These are phyloP conservation scores for Hypoxylon crocopeplum DNA, from an alignment of 495 filamentous ascomycete genomes.

Conservation along the genomic window DNA sequence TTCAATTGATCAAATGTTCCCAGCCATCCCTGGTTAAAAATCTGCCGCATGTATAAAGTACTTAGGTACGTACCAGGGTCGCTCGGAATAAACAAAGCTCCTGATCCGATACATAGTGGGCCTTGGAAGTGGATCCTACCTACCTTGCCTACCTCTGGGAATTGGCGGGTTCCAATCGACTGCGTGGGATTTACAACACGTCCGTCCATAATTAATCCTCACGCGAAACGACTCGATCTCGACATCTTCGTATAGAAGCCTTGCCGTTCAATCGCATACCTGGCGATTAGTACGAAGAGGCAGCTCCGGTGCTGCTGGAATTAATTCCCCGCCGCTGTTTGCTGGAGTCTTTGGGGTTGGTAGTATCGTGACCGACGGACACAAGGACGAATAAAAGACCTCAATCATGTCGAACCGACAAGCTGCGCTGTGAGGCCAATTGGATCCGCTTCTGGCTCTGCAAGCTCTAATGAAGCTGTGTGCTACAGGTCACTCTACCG, in stretches of 20 bases:
- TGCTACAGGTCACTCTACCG: slow-evolving; percentile 87
- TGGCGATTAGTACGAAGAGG: too few species aligned
- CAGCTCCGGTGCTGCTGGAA: slow-evolving; percentile 1
- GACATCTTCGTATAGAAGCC: too few species aligned
- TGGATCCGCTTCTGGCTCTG: not conserved
- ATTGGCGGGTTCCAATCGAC: slow-evolving; percentile 31
- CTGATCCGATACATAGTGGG: slow-evolving; percentile 4
- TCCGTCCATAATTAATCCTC: slow-evolving; percentile 4
- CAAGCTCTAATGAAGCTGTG: slow-evolving; percentile 20
- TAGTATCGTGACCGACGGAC: slow-evolving; percentile 8
- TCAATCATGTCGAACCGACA: slow-evolving; percentile 55
- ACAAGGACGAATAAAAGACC: slow-evolving; percentile 17
- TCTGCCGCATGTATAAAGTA: not conserved
- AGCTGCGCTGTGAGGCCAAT: slow-evolving; percentile 53
- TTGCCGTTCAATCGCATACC: too few species aligned
- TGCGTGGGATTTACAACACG: slow-evolving; percentile 33
- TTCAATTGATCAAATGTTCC: too few species aligned
- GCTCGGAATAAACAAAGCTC: slow-evolving; percentile 12
- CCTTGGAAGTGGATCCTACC: not conserved
- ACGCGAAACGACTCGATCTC: too few species aligned
- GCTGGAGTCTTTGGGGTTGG: slow-evolving; percentile 1
- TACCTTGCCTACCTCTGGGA: slow-evolving; percentile 1
- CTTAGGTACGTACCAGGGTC: not conserved
- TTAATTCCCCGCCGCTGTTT: slow-evolving; percentile 2
- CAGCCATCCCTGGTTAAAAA: too few species aligned